These are phyloP conservation scores for Drosera spatulata DNA, from an alignment of 179 eudicot genomes.

Conservation along the genomic window DNA sequence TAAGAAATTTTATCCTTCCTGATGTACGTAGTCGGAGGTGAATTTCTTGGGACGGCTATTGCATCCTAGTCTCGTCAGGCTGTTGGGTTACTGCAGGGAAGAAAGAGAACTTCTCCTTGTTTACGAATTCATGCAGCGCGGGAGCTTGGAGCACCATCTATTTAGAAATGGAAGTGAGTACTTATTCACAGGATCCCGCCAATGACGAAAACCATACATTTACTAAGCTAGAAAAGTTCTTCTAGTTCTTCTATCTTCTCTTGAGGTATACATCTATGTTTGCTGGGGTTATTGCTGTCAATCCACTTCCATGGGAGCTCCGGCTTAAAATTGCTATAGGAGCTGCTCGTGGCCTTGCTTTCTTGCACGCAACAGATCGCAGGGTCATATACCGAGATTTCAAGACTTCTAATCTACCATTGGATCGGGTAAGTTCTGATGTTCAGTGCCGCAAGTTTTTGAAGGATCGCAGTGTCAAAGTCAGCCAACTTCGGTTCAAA, in stretches of 20 bases:
- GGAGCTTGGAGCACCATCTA: slow-evolving; percentile 76
- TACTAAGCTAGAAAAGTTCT: no score
- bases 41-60: slow-evolving; percentile 72
- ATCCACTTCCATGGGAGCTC: slow-evolving; percentile 55
- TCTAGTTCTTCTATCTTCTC: no score
- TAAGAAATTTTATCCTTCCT: not conserved
- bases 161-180: slow-evolving; percentile 16
- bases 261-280: no score
- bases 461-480: not conserved
- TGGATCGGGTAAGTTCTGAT: slow-evolving; percentile 30
- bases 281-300: slow-evolving; percentile 37
- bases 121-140: slow-evolving; percentile 59
- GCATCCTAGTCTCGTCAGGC: slow-evolving; percentile 71
- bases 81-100: slow-evolving; percentile 68
- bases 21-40: slow-evolving; percentile 54
- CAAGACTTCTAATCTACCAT: slow-evolving; percentile 51
- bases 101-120: slow-evolving; percentile 58
- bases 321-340: slow-evolving; percentile 47
- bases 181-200: no score
- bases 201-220: no score
- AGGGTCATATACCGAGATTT: slow-evolving; percentile 46
- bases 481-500: not conserved
- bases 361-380: slow-evolving; percentile 38
- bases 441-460: no score
- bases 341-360: slow-evolving; percentile 61